phyloP scores from a whole-genome alignment of 2,329 filamentous ascomycete species.

The Escovopsis sp. region DNA sequence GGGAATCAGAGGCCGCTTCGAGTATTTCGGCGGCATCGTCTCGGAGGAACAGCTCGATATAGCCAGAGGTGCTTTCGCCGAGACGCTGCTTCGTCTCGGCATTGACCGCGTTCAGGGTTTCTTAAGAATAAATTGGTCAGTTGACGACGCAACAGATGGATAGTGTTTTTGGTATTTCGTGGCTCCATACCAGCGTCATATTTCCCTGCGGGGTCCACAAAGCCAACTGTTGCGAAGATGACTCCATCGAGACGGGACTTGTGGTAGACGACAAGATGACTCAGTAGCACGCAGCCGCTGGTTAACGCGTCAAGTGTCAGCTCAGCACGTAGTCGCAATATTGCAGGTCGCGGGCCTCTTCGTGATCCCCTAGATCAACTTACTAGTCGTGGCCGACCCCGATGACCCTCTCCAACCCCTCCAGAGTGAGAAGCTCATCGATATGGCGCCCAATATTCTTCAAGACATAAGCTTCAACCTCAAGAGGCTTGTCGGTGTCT shows the following conservation, averaged over 20 bases:
- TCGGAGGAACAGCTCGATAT: neutral
- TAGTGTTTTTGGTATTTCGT: neutral
- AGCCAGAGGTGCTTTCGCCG: neutral
- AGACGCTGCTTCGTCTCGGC: neutral
- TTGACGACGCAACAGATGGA: neutral
- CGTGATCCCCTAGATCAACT: neutral
- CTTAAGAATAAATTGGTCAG: neutral
- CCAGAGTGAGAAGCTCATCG: conserved; percentile 6
- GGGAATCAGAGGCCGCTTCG: neutral
- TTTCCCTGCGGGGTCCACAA: neutral
- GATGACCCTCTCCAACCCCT: conserved; percentile 5
- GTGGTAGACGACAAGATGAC: neutral
- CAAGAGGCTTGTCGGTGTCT: conserved; percentile 6
- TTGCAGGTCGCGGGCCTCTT: conserved; percentile 4
- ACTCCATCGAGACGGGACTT: neutral
- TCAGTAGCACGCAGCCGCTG: conserved; percentile 4
- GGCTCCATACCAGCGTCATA: neutral
- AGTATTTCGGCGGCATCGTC: neutral
- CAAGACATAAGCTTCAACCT: conserved; percentile 6
- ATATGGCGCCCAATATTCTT: conserved; percentile 6
- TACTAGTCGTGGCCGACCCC: conserved; percentile 10
- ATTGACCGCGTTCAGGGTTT: neutral
- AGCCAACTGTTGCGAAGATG: neutral
- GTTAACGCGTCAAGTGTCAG: neutral
- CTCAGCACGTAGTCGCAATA: too few species aligned